phyloP scores from a whole-genome alignment of 352 stramenopile species.

The Globisporangium middletonii region DNA sequence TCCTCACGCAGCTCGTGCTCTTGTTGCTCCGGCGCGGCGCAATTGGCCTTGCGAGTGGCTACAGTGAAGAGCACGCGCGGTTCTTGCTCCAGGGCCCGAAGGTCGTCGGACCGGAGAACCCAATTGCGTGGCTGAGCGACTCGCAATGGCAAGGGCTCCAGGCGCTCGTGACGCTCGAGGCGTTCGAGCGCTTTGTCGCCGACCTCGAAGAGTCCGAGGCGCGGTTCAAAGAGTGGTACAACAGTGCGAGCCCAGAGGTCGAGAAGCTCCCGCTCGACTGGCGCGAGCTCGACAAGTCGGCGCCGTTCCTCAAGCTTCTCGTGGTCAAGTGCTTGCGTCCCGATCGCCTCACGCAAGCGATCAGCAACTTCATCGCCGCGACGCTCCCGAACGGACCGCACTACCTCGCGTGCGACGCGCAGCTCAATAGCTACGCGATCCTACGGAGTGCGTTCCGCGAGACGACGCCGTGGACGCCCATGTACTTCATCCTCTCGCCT shows the following conservation, averaged over 20 bases:
- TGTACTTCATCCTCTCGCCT: constrained; percentile 97
- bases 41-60: constrained; percentile 63
- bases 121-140: constrained; percentile 81
- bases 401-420: constrained; percentile 83
- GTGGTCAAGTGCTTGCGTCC: constrained; percentile 92
- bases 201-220: constrained; percentile 88
- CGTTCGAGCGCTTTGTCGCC: constrained; percentile 80
- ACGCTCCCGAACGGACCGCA: constrained; percentile 69
- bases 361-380: constrained; percentile 91
- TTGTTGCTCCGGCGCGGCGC: constrained; percentile 61
- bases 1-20: constrained; percentile 87
- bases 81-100: constrained; percentile 83
- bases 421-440: constrained; percentile 94
- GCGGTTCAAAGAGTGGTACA: constrained; percentile 92
- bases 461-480: constrained; percentile 92
- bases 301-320: constrained; percentile 91
- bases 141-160: constrained; percentile 82
- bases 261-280: constrained; percentile 91
- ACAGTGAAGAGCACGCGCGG: constrained; percentile 57
- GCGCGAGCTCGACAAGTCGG: constrained; percentile 87
- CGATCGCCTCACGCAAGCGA: constrained; percentile 89
- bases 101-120: constrained; percentile 54
- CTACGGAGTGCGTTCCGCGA: constrained; percentile 92
- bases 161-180: constrained; percentile 65
- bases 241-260: constrained; percentile 68